These are phyloP conservation scores for Termitomyces sp. DNA, from an alignment of 768 basidiomycete genomes.

Conservation along the genomic window DNA sequence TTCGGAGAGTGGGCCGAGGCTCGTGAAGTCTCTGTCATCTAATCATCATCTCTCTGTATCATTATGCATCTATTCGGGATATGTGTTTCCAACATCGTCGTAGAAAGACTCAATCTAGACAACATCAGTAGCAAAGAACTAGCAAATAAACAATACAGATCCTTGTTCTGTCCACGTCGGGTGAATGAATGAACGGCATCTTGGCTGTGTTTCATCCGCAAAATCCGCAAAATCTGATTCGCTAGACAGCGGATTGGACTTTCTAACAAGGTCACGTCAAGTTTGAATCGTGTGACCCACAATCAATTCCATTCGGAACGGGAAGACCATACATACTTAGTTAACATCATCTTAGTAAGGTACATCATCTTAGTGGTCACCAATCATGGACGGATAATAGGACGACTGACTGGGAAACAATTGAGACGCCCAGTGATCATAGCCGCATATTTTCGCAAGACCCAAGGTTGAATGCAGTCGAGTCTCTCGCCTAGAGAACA, in stretches of 20 bases:
- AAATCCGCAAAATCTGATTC: no score
- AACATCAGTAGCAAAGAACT: constrained; percentile 1
- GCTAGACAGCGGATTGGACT: neutral
- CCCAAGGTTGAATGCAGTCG: no score
- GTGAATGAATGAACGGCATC: neutral
- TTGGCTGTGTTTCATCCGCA: neutral
- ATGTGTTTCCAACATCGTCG: neutral
- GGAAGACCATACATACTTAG: no score
- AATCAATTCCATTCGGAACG: neutral
- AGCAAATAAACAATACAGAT: constrained; percentile 2
- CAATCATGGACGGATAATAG: no score
- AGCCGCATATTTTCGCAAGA: no score
- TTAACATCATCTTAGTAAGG: no score
- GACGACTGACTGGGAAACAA: no score
- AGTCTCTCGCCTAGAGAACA: no score
- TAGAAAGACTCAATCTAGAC: constrained; percentile 15
- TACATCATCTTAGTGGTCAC: no score
- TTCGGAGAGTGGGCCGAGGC: constrained; percentile 81
- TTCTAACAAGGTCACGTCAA: neutral
- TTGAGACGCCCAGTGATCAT: no score
- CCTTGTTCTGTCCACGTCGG: neutral
- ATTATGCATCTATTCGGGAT: constrained; percentile 16
- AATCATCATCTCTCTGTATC: constrained; percentile 13
- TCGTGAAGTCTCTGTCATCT: constrained; percentile 37
- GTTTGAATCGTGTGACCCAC: neutral